These are phyloP conservation scores for Monosporascus cannonballus DNA, from an alignment of 2,329 filamentous ascomycete genomes.

Conservation along the genomic window DNA sequence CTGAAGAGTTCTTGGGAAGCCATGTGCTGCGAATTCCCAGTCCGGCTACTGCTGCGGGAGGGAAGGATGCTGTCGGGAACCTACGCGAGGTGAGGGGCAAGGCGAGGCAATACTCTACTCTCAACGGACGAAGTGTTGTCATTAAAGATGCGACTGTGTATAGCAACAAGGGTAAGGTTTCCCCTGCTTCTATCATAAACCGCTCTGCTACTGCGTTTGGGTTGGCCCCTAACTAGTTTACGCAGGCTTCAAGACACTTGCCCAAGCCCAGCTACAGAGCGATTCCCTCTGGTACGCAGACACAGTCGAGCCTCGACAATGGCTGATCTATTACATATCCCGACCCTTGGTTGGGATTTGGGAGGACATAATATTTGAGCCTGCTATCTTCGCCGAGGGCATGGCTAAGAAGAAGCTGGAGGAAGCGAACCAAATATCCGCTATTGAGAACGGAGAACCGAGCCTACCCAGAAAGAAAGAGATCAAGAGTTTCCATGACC, in stretches of 20 bases:
- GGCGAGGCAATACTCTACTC: conserved; percentile 86
- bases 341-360: conserved; percentile 77
- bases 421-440: conserved; percentile 30
- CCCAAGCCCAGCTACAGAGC: conserved; percentile 78
- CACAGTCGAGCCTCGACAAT: conserved; percentile 82
- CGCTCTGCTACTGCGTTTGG: conserved; percentile 1
- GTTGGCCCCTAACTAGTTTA: conserved; percentile 6
- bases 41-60: conserved; percentile 42
- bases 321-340: conserved; percentile 95
- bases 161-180: conserved; percentile 77
- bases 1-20: conserved; percentile 92
- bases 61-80: conserved; percentile 54
- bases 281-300: conserved; percentile 88
- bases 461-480: conserved; percentile 72
- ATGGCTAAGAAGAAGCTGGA: conserved; percentile 32
- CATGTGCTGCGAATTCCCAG: conserved; percentile 84
- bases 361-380: conserved; percentile 67
- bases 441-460: conserved; percentile 35
- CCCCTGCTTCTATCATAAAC: conserved; percentile 11
- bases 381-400: conserved; percentile 53
- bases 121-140: conserved; percentile 88
- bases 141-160: conserved; percentile 91
- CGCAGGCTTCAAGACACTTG: conserved; percentile 81
- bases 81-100: conserved; percentile 85
- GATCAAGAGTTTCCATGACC: conserved; percentile 82